Evolutionary conservation across 2,329 filamentous ascomycete genomes (phyloP).

Genomic region (Diaporthe sp.): DNA sequence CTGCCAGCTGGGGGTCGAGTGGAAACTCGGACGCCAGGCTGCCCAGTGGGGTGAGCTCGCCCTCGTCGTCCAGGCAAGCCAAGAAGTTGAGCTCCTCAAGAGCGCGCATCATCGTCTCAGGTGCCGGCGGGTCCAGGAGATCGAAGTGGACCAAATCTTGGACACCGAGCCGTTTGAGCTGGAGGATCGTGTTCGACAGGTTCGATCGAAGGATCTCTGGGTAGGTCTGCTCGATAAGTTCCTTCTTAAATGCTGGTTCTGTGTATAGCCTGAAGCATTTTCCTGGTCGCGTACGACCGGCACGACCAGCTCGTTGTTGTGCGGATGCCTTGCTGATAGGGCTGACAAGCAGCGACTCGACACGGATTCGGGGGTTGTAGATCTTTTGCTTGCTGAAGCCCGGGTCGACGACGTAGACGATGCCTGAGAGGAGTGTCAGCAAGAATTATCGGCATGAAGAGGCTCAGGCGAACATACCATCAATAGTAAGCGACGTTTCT

Average conservation of each 20-base stretch:
- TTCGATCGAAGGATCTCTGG: slow-evolving; percentile 97
- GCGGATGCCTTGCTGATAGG: slow-evolving; percentile 98
- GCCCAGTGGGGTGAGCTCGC: slow-evolving; percentile 89
- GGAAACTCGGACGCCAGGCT: slow-evolving; percentile 94
- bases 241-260: slow-evolving; percentile 95
- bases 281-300: slow-evolving; percentile 96
- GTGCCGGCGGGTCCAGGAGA: slow-evolving; percentile 97
- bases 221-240: slow-evolving; percentile 97
- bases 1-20: slow-evolving; percentile 91
- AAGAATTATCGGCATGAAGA: background rate
- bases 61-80: slow-evolving; percentile 95
- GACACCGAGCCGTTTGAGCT: slow-evolving; percentile 96
- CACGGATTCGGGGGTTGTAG: slow-evolving; percentile 96
- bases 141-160: slow-evolving; percentile 98
- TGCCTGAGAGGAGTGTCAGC: slow-evolving; percentile 55
- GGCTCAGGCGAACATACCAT: slow-evolving; percentile 68
- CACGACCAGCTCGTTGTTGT: slow-evolving; percentile 97
- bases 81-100: slow-evolving; percentile 98
- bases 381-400: slow-evolving; percentile 99
- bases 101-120: slow-evolving; percentile 98
- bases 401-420: slow-evolving; percentile 99
- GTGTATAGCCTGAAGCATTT: slow-evolving; percentile 99
- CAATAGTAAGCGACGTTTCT: slow-evolving; percentile 96
- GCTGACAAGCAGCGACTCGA: slow-evolving; percentile 97
- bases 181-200: slow-evolving; percentile 92